phyloP scores from a whole-genome alignment of 768 basidiomycete genomes.

The Udeniomyces megalosporus region DNA sequence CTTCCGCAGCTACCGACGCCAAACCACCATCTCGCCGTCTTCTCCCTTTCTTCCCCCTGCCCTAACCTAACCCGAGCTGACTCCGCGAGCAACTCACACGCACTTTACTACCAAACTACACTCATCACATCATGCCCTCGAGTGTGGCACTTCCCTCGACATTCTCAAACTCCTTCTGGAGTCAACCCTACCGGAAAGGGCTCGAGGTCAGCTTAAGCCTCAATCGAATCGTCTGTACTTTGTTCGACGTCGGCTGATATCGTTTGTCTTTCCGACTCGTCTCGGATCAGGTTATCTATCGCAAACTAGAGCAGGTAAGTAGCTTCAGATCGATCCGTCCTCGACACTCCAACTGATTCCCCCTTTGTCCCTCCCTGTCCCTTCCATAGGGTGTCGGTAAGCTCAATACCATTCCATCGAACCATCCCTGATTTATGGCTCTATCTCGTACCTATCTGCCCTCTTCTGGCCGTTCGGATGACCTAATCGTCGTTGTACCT shows the following conservation, averaged over 20 bases:
- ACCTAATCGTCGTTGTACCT: not conserved
- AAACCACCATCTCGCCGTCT: too few species aligned
- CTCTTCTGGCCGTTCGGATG: too few species aligned
- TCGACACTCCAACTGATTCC: not conserved
- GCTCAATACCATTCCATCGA: too few species aligned
- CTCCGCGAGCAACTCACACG: too few species aligned
- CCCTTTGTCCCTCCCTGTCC: not conserved
- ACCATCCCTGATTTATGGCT: too few species aligned
- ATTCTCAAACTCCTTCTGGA: conserved; percentile 5
- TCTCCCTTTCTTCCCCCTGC: too few species aligned
- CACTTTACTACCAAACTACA: too few species aligned
- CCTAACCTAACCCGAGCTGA: too few species aligned
- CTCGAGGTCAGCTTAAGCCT: not conserved
- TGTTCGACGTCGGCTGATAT: not conserved
- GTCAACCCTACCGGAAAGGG: not conserved
- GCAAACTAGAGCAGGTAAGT: conserved; percentile 13
- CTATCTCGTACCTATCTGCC: too few species aligned
- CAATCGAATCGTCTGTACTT: not conserved
- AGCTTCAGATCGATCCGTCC: not conserved
- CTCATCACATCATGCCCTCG: too few species aligned
- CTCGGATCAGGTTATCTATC: not conserved
- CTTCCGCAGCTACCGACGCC: too few species aligned
- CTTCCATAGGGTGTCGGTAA: not conserved
- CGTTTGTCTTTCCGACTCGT: not conserved
- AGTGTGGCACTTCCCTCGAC: not conserved